Evolutionary conservation across 495 filamentous ascomycete genomes (phyloP).

Genomic region (Tuber umbilicatum): DNA sequence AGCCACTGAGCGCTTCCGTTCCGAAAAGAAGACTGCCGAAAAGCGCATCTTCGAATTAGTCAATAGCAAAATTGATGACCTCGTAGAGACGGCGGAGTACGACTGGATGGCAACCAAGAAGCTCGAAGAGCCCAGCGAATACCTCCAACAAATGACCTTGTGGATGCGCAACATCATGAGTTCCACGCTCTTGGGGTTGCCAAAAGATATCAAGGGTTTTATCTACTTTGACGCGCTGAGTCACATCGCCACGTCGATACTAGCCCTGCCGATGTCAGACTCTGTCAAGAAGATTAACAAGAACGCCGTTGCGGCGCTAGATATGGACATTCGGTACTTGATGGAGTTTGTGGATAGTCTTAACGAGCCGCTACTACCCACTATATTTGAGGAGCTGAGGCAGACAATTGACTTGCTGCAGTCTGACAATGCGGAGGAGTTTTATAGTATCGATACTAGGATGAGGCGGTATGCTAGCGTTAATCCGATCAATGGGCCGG

Average conservation of each 20-base stretch:
- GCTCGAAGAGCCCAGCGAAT: constrained; percentile 69
- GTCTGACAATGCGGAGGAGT: constrained; percentile 83
- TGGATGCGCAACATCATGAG: constrained; percentile 97
- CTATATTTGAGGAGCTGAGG: constrained; percentile 84
- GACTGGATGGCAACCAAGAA: constrained; percentile 72
- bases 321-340: constrained; percentile 75
- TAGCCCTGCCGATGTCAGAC: constrained; percentile 74
- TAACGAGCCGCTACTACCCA: constrained; percentile 66
- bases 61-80: constrained; percentile 96
- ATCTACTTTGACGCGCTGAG: constrained; percentile 96
- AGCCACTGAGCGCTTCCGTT: constrained; percentile 77
- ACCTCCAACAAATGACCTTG: constrained; percentile 85
- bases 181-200: constrained; percentile 81
- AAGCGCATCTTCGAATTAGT: constrained; percentile 98
- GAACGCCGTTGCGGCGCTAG: constrained; percentile 71
- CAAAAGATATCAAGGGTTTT: constrained; percentile 89
- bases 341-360: constrained; percentile 77
- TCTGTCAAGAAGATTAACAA: constrained; percentile 79
- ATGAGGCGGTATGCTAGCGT: constrained; percentile 92
- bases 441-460: constrained; percentile 76
- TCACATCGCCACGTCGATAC: constrained; percentile 79
- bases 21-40: constrained; percentile 89
- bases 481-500: constrained; percentile 77
- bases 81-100: constrained; percentile 94
- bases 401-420: constrained; percentile 85